Conservation (phyloP, 2,329 filamentous ascomycete genomes). For the Chrysosporium keratinophilum region DNA sequence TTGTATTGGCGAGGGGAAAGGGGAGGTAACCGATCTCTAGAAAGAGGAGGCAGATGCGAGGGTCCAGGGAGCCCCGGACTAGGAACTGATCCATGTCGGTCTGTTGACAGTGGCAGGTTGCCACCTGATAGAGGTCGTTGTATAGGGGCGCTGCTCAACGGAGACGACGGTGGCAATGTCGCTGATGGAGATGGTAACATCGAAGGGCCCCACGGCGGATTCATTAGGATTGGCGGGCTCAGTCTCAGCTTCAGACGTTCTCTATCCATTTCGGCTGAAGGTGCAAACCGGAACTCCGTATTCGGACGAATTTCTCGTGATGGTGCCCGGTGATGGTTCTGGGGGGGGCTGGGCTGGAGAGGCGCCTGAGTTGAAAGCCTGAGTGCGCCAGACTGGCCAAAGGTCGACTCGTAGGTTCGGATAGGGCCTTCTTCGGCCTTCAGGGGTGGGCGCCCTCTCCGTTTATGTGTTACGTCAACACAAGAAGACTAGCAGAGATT, state of each 20-base stretch:
- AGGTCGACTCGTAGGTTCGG: slow-evolving; percentile 15
- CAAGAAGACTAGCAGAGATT: slow-evolving; percentile 21
- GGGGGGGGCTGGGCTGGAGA: not conserved
- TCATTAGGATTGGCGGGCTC: slow-evolving; percentile 7
- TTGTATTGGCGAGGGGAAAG: slow-evolving; percentile 9
- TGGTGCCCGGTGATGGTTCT: slow-evolving; percentile 10
- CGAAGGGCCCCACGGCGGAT: slow-evolving; percentile 12
- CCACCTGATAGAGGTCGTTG: slow-evolving; percentile 4
- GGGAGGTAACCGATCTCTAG: not conserved
- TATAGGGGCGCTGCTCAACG: not conserved
- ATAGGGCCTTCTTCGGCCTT: slow-evolving; percentile 23
- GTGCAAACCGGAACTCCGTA: slow-evolving; percentile 12
- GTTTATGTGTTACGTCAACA: slow-evolving; percentile 30
- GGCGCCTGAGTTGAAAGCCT: slow-evolving; percentile 9
- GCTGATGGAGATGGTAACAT: slow-evolving; percentile 13
- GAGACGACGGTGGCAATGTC: slow-evolving; percentile 9
- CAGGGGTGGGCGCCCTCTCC: slow-evolving; percentile 26
- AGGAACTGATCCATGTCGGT: not conserved
- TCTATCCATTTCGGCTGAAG: slow-evolving; percentile 2
- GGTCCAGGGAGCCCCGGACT: slow-evolving; percentile 1
- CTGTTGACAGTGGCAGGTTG: not conserved
- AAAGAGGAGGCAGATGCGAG: not conserved
- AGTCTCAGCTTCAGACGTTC: slow-evolving; percentile 9
- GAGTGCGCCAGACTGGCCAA: slow-evolving; percentile 12
- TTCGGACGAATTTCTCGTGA: slow-evolving; percentile 17